Evolutionary conservation across 768 basidiomycete genomes (phyloP), one percentile per base, ranked within the genome.

Genomic region (Trametes meyenii): DNA sequence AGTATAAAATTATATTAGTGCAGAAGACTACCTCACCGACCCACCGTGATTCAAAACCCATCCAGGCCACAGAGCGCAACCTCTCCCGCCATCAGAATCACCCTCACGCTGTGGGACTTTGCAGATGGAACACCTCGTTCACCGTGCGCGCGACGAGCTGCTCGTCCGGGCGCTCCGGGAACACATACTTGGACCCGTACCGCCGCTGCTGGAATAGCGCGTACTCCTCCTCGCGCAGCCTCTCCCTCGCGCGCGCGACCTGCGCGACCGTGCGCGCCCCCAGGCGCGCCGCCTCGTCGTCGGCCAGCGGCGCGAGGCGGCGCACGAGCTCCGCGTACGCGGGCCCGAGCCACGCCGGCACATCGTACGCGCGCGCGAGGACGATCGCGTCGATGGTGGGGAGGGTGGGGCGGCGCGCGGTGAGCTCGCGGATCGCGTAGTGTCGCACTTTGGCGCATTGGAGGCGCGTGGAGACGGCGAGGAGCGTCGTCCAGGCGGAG

Each of bases 401-500:
- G 16, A 67, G 56, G 2, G 65, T 50, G 13, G 38, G 10, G 14
- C 63, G 62, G n/a, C 54, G 62, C 4, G 65, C 54, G 19, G 65
- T 50, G 16, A 69, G 62, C 55, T 69, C 68, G 42, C 63, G 57
- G 55, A 79, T 75, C 0, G 77, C 75, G 50, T 68, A 62, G 8
- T 67, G 40, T 6, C 77, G 75, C 10, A 78, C 63, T 11, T 66
- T 59, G 35, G 73, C 68, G 60, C 78, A 76, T 21, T 72, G 67
- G 48, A 75, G 77, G 45, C 72, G 73, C 3, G 75, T 74, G 1
- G 81, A 70, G 42, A 80, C 73, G 14, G 72, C 70, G 35, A 81
- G 70, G 24, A 82, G 68, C 19, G 73, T 65, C n/a, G 76, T 67
- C 76, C 78, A 80, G 26, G 76, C 67, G 7, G 69, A 45, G 29